phyloP scores from a whole-genome alignment of 495 filamentous ascomycete species.

The Aspergillus avenaceus region DNA sequence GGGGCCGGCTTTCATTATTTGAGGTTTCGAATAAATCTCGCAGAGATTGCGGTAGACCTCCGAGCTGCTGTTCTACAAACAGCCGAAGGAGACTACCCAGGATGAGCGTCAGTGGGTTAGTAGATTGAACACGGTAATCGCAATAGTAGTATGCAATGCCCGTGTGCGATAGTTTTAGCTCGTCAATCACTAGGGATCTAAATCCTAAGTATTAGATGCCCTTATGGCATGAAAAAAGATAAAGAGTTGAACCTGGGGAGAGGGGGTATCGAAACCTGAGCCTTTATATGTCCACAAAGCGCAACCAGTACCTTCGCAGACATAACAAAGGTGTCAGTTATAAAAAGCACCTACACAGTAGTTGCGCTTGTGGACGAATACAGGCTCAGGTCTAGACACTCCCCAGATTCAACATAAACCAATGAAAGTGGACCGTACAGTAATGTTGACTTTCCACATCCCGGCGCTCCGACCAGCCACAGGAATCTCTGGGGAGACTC shows the following conservation, averaged over 20 bases:
- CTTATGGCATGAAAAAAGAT: no score
- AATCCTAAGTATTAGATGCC: not conserved
- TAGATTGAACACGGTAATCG: not conserved
- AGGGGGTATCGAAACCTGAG: no score
- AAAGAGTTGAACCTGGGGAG: no score
- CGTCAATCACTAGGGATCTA: conserved; percentile 1
- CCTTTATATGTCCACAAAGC: no score
- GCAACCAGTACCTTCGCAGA: no score
- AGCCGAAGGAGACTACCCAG: not conserved
- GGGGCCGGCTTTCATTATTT: not conserved
- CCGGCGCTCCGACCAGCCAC: conserved; percentile 1
- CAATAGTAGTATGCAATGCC: conserved; percentile 2
- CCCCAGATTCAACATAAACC: no score
- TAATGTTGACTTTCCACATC: conserved; percentile 3
- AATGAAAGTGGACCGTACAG: no score
- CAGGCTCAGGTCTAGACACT: no score
- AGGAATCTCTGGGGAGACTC: not conserved
- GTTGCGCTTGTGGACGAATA: no score
- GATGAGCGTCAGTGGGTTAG: not conserved
- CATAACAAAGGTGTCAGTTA: no score
- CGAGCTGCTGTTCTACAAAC: not conserved
- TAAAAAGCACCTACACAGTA: no score
- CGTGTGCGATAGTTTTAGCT: not conserved
- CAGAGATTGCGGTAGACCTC: not conserved
- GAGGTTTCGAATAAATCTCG: not conserved